phyloP scores from a whole-genome alignment of 2,329 filamentous ascomycete species.

The Talaromyces rugulosus region DNA sequence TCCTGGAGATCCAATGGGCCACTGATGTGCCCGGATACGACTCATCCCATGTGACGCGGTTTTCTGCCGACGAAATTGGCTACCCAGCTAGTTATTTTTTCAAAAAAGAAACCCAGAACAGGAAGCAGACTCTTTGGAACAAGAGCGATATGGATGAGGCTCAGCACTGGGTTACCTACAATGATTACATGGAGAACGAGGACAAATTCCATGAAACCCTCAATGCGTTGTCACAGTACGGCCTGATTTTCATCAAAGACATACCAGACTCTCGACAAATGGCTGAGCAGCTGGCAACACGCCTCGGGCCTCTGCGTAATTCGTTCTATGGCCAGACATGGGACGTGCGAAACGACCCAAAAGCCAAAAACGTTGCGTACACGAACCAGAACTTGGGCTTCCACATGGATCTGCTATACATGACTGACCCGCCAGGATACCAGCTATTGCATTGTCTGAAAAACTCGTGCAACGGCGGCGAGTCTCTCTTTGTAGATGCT shows the following conservation, averaged over 20 bases:
- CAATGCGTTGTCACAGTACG: conserved; percentile 59
- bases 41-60: conserved; percentile 30
- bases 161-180: conserved; percentile 59
- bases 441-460: conserved; percentile 87
- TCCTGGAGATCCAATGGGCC: conserved; percentile 59
- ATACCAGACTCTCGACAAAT: conserved; percentile 65
- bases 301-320: conserved; percentile 74
- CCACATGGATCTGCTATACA: conserved; percentile 92
- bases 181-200: conserved; percentile 64
- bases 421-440: conserved; percentile 70
- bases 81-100: conserved; percentile 3
- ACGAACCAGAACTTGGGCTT: conserved; percentile 77
- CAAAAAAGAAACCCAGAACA: conserved; percentile 19
- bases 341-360: conserved; percentile 76
- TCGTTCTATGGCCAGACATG: conserved; percentile 91
- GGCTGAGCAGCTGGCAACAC: conserved; percentile 64
- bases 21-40: conserved; percentile 49
- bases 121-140: conserved; percentile 32
- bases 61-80: conserved; percentile 10
- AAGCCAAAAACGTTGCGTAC: conserved; percentile 89
- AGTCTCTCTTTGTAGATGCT: conserved; percentile 80
- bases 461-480: conserved; percentile 74
- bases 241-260: conserved; percentile 70
- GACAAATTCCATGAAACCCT: conserved; percentile 59
- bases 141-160: conserved; percentile 40